Percentiles rank a stretch among this genome's conserved stretches.
Evolutionary conservation across 2,329 filamentous ascomycete genomes (phyloP).

Genomic region (Stagonosporopsis tanaceti): DNA sequence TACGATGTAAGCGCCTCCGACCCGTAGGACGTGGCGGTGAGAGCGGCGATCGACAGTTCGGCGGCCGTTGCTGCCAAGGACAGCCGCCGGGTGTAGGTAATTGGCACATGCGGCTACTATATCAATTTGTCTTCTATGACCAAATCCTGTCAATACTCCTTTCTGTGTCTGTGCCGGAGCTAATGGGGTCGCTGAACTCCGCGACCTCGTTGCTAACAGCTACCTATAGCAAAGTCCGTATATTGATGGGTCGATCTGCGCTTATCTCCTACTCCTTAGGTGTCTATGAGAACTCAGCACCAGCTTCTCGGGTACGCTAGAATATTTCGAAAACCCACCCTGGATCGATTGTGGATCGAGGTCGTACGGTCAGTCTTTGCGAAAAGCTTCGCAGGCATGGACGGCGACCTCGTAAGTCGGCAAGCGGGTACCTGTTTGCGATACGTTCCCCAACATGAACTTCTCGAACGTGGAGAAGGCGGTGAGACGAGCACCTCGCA

Average conservation of each 20-base stretch:
- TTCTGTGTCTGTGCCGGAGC: neutral
- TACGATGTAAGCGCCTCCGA: neutral
- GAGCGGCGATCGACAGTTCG: neutral
- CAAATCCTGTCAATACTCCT: neutral
- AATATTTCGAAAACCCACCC: constrained; percentile 1
- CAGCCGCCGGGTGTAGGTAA: neutral
- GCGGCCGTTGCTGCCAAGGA: constrained; percentile 2
- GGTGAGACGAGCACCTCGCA: constrained; percentile 4
- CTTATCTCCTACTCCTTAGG: constrained; percentile 1
- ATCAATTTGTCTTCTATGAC: neutral
- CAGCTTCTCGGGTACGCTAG: constrained; percentile 22
- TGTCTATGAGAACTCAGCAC: neutral
- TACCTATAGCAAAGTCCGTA: neutral
- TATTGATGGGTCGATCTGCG: neutral
- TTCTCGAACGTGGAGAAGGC: constrained; percentile 4
- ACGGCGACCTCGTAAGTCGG: constrained; percentile 17
- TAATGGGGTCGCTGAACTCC: constrained; percentile 6
- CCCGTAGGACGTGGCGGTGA: neutral
- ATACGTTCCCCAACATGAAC: constrained; percentile 11
- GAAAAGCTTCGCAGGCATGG: constrained; percentile 5
- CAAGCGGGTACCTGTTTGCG: constrained; percentile 15
- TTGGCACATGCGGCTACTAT: neutral
- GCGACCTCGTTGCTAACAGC: neutral
- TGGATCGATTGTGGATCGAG: neutral
- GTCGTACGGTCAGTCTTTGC: constrained; percentile 4